Percentiles rank a stretch among this genome's conserved stretches.
Evolutionary conservation across 768 basidiomycete species (phyloP).

Genomic region (Inosperma sp.): DNA sequence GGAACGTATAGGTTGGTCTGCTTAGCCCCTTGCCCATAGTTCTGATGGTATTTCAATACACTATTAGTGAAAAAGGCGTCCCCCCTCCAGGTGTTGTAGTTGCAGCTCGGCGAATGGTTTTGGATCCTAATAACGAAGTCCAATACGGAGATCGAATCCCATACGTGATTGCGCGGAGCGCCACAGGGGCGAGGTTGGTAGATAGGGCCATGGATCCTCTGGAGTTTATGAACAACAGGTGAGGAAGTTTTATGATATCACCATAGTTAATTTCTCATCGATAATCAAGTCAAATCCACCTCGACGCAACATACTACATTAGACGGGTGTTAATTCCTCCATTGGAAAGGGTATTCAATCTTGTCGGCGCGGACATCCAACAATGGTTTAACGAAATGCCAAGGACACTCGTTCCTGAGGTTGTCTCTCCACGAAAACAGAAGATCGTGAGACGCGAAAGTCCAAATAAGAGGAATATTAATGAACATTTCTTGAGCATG

Average conservation of each 20-base stretch:
- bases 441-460: slow-evolving; percentile 19
- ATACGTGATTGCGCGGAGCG: slow-evolving; percentile 75
- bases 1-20: slow-evolving; percentile 80
- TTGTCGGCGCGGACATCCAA: slow-evolving; percentile 83
- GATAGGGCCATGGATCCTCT: slow-evolving; percentile 30
- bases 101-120: slow-evolving; percentile 66
- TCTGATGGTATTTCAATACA: not conserved
- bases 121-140: slow-evolving; percentile 77
- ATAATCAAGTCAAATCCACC: slow-evolving; percentile 50
- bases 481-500: slow-evolving; percentile 68
- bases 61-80: slow-evolving; percentile 65
- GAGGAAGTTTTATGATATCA: slow-evolving; percentile 13
- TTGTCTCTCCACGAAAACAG: slow-evolving; percentile 28
- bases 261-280: not conserved
- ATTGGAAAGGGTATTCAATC: slow-evolving; percentile 83
- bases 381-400: slow-evolving; percentile 90
- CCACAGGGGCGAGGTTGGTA: slow-evolving; percentile 52
- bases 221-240: slow-evolving; percentile 28
- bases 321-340: slow-evolving; percentile 82
- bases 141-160: slow-evolving; percentile 94
- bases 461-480: slow-evolving; percentile 49
- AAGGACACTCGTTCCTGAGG: slow-evolving; percentile 37
- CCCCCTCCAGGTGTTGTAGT: slow-evolving; percentile 93
- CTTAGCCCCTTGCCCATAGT: not conserved
- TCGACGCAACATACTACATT: slow-evolving; percentile 93